A percentile compares a stretch with the other conserved stretches of the same genome.
Conservation (phyloP, 768 basidiomycete species). For the Mrakia frigida region DNA sequence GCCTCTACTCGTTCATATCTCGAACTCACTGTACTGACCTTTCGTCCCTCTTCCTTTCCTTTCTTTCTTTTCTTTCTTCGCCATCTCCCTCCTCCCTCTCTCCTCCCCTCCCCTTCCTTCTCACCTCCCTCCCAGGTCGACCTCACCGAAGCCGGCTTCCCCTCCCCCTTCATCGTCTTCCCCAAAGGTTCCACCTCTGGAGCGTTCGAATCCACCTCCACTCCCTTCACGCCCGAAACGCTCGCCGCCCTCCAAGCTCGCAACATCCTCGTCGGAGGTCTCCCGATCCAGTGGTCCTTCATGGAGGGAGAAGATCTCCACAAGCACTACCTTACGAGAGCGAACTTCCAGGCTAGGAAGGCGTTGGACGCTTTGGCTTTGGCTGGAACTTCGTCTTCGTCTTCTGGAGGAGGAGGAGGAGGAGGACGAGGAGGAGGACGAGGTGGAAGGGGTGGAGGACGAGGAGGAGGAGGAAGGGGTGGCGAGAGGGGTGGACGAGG, state of each 20-base stretch:
- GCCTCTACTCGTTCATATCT: neutral
- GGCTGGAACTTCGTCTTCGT: conserved; percentile 27
- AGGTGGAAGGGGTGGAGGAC: conserved; percentile 34
- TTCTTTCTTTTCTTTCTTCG: neutral
- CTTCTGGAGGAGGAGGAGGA: conserved; percentile 30
- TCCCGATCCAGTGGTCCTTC: conserved; percentile 37
- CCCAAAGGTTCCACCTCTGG: conserved; percentile 42
- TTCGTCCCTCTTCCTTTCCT: neutral
- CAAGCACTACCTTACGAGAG: conserved; percentile 43
- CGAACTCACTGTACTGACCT: neutral
- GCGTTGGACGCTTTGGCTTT: conserved; percentile 37
- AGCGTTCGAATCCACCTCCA: conserved; percentile 38
- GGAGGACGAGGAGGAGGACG: conserved; percentile 34
- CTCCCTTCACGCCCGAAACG: conserved; percentile 39
- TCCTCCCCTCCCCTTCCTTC: neutral
- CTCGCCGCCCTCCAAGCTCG: conserved; percentile 40
- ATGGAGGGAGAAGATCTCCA: conserved; percentile 40
- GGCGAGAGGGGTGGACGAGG: conserved; percentile 67
- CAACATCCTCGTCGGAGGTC: conserved; percentile 38
- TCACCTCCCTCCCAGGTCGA: conserved; percentile 33
- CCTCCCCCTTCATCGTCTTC: conserved; percentile 43
- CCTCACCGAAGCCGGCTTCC: conserved; percentile 38
- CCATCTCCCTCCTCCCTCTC: neutral
- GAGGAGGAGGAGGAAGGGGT: conserved; percentile 46
- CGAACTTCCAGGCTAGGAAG: conserved; percentile 43